phyloP scores from a whole-genome alignment of 2,329 filamentous ascomycete species.

The Aspergillus eucalypticola region DNA sequence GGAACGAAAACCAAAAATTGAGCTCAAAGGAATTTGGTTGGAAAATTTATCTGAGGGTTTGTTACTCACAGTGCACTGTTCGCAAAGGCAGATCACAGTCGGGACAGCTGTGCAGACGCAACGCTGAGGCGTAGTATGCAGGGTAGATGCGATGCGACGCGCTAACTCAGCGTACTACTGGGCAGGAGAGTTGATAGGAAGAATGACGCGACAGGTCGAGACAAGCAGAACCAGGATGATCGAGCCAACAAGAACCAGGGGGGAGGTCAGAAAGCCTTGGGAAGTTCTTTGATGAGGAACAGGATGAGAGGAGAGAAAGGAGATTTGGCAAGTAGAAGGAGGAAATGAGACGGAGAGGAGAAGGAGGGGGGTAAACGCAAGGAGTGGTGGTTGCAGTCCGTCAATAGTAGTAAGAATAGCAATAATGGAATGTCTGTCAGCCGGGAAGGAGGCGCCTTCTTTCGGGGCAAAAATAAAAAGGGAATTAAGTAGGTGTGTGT shows the following conservation, averaged over 20 bases:
- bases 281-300: slow-evolving; percentile 9
- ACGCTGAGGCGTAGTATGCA: slow-evolving; percentile 16
- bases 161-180: slow-evolving; percentile 17
- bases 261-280: not conserved
- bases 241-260: slow-evolving; percentile 2
- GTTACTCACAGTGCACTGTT: slow-evolving; percentile 18
- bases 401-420: slow-evolving; percentile 16
- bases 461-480: slow-evolving; percentile 1
- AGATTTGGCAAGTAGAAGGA: slow-evolving; percentile 4
- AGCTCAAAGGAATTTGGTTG: not conserved
- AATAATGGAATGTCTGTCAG: slow-evolving; percentile 22
- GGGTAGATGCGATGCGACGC: slow-evolving; percentile 25
- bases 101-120: slow-evolving; percentile 18
- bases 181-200: slow-evolving; percentile 11
- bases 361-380: slow-evolving; percentile 12
- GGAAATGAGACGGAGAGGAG: slow-evolving; percentile 10
- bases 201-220: slow-evolving; percentile 16
- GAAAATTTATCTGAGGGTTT: not conserved
- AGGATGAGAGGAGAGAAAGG: slow-evolving; percentile 7
- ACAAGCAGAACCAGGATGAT: slow-evolving; percentile 2
- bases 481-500: not conserved
- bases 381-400: slow-evolving; percentile 14
- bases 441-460: slow-evolving; percentile 1
- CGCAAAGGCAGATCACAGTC: slow-evolving; percentile 9
- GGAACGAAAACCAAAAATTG: slow-evolving; percentile 4